Conservation (phyloP, 106 monocot genomes). For the Agapanthus africanus region DNA sequence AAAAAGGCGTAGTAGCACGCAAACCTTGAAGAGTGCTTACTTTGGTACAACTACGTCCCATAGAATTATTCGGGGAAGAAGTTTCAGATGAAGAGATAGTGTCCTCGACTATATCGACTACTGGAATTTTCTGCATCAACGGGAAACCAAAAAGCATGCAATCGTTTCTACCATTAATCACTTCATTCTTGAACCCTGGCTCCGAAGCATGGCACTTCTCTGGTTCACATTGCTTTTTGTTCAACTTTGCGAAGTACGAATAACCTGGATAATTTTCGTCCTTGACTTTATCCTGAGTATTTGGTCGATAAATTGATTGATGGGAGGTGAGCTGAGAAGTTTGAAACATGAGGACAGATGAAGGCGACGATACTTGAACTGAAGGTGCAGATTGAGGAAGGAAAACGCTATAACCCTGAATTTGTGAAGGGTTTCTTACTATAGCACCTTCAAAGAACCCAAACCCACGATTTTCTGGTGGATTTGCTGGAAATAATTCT, state of each 20-base stretch:
- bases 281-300: neutral
- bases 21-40: slow-evolving; percentile 25
- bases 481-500: slow-evolving; percentile 48
- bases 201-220: slow-evolving; percentile 1
- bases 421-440: slow-evolving; percentile 12
- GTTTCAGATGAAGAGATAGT: slow-evolving; percentile 9
- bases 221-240: too few species aligned
- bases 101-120: slow-evolving; percentile 15
- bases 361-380: slow-evolving; percentile 58
- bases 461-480: slow-evolving; percentile 21
- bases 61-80: slow-evolving; percentile 10
- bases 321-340: slow-evolving; percentile 8
- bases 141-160: slow-evolving; percentile 87
- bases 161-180: slow-evolving; percentile 15
- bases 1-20: slow-evolving; percentile 25
- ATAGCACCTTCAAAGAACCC: slow-evolving; percentile 5
- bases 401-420: slow-evolving; percentile 27
- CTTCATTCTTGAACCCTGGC: slow-evolving; percentile 1
- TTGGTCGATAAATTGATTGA: slow-evolving; percentile 5
- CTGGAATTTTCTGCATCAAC: slow-evolving; percentile 42
- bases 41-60: slow-evolving; percentile 22
- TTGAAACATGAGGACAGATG: slow-evolving; percentile 72
- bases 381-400: slow-evolving; percentile 17
- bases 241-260: too few species aligned
- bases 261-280: slow-evolving; percentile 3